phyloP scores from a whole-genome alignment of 2,329 filamentous ascomycete genomes.

The Stachybotrys elegans region DNA sequence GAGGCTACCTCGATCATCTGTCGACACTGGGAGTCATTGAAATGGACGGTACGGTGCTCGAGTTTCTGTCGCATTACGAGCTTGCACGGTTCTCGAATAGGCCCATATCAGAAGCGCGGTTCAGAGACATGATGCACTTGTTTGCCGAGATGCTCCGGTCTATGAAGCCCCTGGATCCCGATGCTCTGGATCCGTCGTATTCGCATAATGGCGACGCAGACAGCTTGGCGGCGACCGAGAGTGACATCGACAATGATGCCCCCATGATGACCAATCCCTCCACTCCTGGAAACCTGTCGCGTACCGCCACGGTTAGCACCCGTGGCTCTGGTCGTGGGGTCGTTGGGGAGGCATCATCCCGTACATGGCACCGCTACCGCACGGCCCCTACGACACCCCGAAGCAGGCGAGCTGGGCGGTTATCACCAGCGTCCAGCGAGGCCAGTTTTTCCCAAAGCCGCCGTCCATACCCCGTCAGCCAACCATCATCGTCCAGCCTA shows the following conservation, averaged over 20 bases:
- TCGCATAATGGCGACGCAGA: constrained; percentile 19
- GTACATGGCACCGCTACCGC: constrained; percentile 39
- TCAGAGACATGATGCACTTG: constrained; percentile 73
- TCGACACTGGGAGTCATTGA: constrained; percentile 58
- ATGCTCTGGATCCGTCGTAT: constrained; percentile 32
- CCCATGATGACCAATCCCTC: constrained; percentile 36
- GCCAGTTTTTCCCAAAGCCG: constrained; percentile 38
- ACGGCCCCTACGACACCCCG: constrained; percentile 51
- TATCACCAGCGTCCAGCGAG: constrained; percentile 31
- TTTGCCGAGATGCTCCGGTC: constrained; percentile 76
- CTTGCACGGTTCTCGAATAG: constrained; percentile 73
- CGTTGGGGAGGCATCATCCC: constrained; percentile 35
- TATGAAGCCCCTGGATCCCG: constrained; percentile 62
- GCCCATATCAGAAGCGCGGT: constrained; percentile 64
- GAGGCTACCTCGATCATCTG: constrained; percentile 73
- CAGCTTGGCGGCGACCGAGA: constrained; percentile 25
- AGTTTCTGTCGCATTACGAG: constrained; percentile 76
- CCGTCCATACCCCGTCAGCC: constrained; percentile 31
- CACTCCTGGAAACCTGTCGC: constrained; percentile 28
- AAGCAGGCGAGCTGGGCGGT: constrained; percentile 31
- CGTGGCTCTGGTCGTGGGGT: constrained; percentile 23
- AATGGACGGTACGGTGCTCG: constrained; percentile 38
- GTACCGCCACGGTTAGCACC: constrained; percentile 23
- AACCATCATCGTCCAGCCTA: constrained; percentile 33
- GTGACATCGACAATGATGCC: constrained; percentile 41